Evolutionary conservation across 2,329 filamentous ascomycete species (phyloP), one percentile per base, ranked within the genome.

Genomic region (Beauveria sp.): DNA sequence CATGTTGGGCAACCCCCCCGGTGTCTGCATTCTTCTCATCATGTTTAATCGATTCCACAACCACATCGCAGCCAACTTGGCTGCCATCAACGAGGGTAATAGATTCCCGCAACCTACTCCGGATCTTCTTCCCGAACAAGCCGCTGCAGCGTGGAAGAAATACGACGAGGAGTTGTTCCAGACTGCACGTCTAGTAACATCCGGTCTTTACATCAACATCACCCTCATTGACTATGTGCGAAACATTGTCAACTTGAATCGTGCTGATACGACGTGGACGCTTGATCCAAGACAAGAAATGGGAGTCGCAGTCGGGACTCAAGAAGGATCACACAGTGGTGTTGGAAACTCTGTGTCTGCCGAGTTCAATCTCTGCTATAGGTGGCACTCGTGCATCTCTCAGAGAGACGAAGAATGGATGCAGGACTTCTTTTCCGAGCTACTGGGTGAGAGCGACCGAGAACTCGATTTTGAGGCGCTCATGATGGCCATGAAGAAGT

Each of bases 41-140:
- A 91, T 92, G 88, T 87, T 91, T 75, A 88, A 88, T 67, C 83
- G 86, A 26, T 96, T 96, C 75, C 93, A 97, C 75, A 97, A 97
- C 74, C 82, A 94, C 65, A 84, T 92, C 0, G 92, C 90, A 1
- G 83, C 86, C 59, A 88, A 93, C 63, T 77, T 97, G 20, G 89
- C 89, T 0, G 76, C 81, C n/a, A 93, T 97, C 73, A 96, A 97
- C 68, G 92, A 97, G 67, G 84, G 85, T 50, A 86, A 85, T 18
- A 84, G 90, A 24, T 97, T 96, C 73, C 83, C 80, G 0, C 86
- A 85, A 63, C 90, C 91, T 0, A 68, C 76, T 0, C 72, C 77
- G 5, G 65, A 74, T 0, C 75, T 84, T 0, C 67, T 76, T 0
- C 78, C 78, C 2, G 83, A 87, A 47, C 77, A 79, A 28, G 72